These are phyloP conservation scores for Polytolypa hystricis DNA, from an alignment of 2,329 filamentous ascomycete species.

Conservation along the genomic window DNA sequence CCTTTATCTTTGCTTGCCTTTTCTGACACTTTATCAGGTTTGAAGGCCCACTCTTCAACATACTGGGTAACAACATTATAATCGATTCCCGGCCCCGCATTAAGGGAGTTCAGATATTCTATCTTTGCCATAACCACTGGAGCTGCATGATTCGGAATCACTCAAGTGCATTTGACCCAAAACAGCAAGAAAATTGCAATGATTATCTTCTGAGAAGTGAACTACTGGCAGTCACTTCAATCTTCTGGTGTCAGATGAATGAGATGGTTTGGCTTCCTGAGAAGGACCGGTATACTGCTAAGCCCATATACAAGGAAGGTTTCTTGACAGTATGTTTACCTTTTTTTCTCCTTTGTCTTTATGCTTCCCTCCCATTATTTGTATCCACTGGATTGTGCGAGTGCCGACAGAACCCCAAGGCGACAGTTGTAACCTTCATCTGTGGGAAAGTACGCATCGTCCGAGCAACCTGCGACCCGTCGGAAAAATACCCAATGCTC, in stretches of 20 bases:
- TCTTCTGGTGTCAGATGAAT: conserved; percentile 11
- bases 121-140: conserved; percentile 6
- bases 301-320: conserved; percentile 8
- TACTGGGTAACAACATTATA: not conserved
- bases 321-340: conserved; percentile 6
- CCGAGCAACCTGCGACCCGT: conserved; percentile 7
- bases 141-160: conserved; percentile 6
- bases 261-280: conserved; percentile 8
- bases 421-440: conserved; percentile 9
- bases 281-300: conserved; percentile 4
- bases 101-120: conserved; percentile 1
- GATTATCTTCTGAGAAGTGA: conserved; percentile 10
- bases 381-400: not conserved
- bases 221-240: conserved; percentile 7
- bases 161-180: conserved; percentile 2
- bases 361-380: conserved; percentile 1
- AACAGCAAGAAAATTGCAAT: conserved; percentile 1
- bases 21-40: conserved; percentile 2
- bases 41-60: conserved; percentile 1
- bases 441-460: conserved; percentile 3
- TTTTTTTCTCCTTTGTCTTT: conserved; percentile 5
- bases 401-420: conserved; percentile 5
- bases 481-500: conserved; percentile 5
- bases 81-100: conserved; percentile 3
- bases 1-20: not conserved